phyloP scores from a whole-genome alignment of 805 yeast species.

The Ogataea paraovalis region DNA sequence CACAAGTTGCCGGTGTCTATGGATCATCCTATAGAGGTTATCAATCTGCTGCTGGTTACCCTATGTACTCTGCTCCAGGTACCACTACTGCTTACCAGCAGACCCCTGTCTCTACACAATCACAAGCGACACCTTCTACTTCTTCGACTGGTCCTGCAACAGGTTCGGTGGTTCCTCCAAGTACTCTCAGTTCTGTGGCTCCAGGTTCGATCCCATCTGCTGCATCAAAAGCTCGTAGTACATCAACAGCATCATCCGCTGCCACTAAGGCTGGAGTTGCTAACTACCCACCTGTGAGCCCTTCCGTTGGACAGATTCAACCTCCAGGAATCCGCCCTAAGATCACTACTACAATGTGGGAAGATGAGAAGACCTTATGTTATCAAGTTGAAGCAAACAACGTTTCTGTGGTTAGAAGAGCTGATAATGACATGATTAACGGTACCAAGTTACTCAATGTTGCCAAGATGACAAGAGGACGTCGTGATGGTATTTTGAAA shows the following conservation, averaged over 20 bases:
- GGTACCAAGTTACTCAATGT: conserved; percentile 65
- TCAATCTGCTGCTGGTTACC: conserved; percentile 16
- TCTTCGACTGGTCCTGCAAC: conserved; percentile 11
- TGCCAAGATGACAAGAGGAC: conserved; percentile 66
- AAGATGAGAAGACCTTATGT: conserved; percentile 63
- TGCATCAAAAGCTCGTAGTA: not conserved
- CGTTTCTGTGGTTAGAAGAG: conserved; percentile 59
- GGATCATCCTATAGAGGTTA: conserved; percentile 17
- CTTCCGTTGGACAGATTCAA: conserved; percentile 35
- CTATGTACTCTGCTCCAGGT: conserved; percentile 13
- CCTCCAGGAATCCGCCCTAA: conserved; percentile 49
- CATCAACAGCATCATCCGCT: conserved; percentile 1
- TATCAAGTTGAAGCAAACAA: conserved; percentile 67
- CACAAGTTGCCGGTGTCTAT: conserved; percentile 7
- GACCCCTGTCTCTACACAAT: not conserved
- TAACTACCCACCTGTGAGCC: conserved; percentile 23
- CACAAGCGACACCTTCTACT: conserved; percentile 1
- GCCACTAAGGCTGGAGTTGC: conserved; percentile 11
- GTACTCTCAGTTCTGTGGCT: not conserved
- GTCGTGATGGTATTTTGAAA: conserved; percentile 66
- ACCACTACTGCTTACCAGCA: not conserved
- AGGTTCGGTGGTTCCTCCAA: conserved; percentile 6
- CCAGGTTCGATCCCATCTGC: not conserved
- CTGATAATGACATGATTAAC: conserved; percentile 66
- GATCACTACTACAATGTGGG: conserved; percentile 69